Conservation (phyloP, 2,329 filamentous ascomycete species). For the Cordyceps militaris region DNA sequence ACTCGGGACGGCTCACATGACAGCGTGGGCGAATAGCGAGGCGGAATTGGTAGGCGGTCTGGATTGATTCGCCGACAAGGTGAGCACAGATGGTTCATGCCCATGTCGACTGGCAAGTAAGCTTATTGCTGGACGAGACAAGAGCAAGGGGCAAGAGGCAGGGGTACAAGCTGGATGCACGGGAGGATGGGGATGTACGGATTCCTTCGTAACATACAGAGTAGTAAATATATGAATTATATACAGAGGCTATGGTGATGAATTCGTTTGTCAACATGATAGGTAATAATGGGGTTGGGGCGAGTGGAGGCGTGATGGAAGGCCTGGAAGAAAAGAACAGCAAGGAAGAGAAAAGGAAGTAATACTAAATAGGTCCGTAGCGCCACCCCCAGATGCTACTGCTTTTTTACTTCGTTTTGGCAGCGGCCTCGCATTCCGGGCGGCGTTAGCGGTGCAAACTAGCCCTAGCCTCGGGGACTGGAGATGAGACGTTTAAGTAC, state of each 20-base stretch:
- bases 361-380: background rate
- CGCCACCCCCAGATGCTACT: background rate
- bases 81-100: too few species aligned
- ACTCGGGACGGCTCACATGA: background rate
- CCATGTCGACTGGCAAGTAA: background rate
- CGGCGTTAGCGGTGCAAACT: background rate
- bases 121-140: background rate
- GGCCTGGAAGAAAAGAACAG: background rate
- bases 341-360: background rate
- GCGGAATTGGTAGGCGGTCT: background rate
- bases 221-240: too few species aligned
- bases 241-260: too few species aligned
- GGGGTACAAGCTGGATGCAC: too few species aligned
- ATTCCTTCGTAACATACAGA: too few species aligned
- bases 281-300: too few species aligned
- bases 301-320: background rate
- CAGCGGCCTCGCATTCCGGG: background rate
- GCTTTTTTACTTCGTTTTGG: background rate
- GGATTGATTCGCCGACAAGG: background rate
- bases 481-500: background rate
- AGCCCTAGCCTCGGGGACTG: background rate
- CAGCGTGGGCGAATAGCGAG: background rate
- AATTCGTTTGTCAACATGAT: too few species aligned
- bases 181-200: too few species aligned
- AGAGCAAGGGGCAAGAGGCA: too few species aligned